Evolutionary conservation across 768 basidiomycete genomes (phyloP).

Genomic region (Tephrocybe rancida): DNA sequence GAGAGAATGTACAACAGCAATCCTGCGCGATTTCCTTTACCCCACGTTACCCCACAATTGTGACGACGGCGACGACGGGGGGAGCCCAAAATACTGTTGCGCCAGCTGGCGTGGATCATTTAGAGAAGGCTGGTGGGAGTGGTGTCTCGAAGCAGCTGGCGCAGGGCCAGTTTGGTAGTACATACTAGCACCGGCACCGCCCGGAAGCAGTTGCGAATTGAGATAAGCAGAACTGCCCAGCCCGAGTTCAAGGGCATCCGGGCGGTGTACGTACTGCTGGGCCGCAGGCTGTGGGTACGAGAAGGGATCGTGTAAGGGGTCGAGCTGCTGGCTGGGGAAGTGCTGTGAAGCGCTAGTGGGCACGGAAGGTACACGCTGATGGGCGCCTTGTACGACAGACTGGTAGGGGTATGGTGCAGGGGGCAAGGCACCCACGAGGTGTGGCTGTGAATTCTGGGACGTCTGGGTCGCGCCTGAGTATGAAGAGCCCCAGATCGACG

Average conservation of each 20-base stretch:
- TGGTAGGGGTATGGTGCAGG: conserved; percentile 17
- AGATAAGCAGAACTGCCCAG: conserved; percentile 17
- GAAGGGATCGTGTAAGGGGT: conserved; percentile 26
- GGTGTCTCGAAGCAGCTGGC: conserved; percentile 18
- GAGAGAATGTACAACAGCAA: not conserved
- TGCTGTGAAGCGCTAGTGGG: conserved; percentile 22
- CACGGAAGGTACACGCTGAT: conserved; percentile 31
- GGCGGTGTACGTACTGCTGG: conserved; percentile 26
- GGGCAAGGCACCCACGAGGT: conserved; percentile 20
- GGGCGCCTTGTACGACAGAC: conserved; percentile 14
- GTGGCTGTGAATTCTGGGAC: conserved; percentile 34
- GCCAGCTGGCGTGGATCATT: conserved; percentile 27
- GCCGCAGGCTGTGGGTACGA: conserved; percentile 21
- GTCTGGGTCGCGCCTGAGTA: conserved; percentile 29
- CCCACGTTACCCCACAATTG: conserved; percentile 38
- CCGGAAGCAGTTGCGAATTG: conserved; percentile 12
- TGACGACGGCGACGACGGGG: conserved; percentile 22
- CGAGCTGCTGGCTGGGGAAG: conserved; percentile 23
- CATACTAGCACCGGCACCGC: conserved; percentile 7
- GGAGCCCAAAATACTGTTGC: conserved; percentile 27
- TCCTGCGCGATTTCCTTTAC: conserved; percentile 14
- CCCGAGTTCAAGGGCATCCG: conserved; percentile 20
- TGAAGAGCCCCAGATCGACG: conserved; percentile 38
- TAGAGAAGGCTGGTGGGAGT: conserved; percentile 29
- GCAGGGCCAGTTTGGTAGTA: conserved; percentile 20